A percentile compares a stretch with the other conserved stretches of the same genome.
Conservation (phyloP, 192 early-diverging fungal species). For the Gonapodya prolifera region DNA sequence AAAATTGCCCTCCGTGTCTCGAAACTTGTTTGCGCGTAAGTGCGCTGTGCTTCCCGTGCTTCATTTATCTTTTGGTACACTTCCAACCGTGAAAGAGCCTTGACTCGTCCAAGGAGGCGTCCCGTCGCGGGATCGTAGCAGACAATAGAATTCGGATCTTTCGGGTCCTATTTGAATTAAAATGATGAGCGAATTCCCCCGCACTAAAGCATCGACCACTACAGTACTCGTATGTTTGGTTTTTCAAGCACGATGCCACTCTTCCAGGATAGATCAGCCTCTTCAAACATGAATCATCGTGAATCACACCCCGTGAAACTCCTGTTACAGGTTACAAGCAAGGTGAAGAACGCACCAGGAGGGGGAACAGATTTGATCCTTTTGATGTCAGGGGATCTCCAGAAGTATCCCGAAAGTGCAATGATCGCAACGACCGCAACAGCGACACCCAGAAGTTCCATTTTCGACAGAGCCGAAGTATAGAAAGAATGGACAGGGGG, state of each 20-base stretch:
- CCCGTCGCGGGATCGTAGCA: constrained; percentile 83
- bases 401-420: background rate
- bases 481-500: no score
- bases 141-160: constrained; percentile 42
- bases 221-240: constrained; percentile 28
- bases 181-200: background rate
- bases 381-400: background rate
- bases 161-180: background rate
- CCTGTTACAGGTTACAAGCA: no score
- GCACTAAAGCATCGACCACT: background rate
- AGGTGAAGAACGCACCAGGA: background rate
- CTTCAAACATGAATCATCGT: constrained; percentile 18
- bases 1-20: constrained; percentile 59
- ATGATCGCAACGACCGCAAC: background rate
- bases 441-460: background rate
- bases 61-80: constrained; percentile 38
- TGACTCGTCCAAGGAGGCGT: constrained; percentile 47
- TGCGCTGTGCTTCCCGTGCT: constrained; percentile 47
- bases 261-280: constrained; percentile 32
- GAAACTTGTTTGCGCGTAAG: constrained; percentile 58
- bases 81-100: constrained; percentile 37
- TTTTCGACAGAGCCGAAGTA: no score
- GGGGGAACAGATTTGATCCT: background rate
- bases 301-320: no score
- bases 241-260: constrained; percentile 28